phyloP scores from a whole-genome alignment of 768 basidiomycete genomes.

The Gyrodon lividus region DNA sequence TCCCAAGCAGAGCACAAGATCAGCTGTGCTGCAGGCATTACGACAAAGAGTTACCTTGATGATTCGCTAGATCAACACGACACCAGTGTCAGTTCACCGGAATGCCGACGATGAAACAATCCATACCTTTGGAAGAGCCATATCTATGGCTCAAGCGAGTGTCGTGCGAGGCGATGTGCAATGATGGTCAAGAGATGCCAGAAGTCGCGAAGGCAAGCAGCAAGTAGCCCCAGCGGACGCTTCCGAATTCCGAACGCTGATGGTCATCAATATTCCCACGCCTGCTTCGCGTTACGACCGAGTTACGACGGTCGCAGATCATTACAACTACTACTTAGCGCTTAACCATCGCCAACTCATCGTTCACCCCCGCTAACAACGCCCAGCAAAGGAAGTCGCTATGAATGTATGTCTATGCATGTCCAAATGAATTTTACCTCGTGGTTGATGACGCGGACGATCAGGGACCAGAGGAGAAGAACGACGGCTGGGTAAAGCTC shows the following conservation, averaged over 20 bases:
- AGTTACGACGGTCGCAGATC: too few relatives aligned
- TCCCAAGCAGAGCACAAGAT: conserved; percentile 12
- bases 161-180: conserved; percentile 15
- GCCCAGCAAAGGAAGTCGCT: conserved; percentile 13
- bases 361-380: conserved; percentile 9
- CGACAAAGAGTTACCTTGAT: conserved; percentile 42
- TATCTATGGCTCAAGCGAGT: conserved; percentile 18
- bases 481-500: conserved; percentile 70
- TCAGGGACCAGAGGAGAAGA: conserved; percentile 10
- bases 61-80: conserved; percentile 40
- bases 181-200: conserved; percentile 11
- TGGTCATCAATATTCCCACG: conserved; percentile 20
- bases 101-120: background rate
- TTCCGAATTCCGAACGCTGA: conserved; percentile 19
- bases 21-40: conserved; percentile 16
- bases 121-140: conserved; percentile 38
- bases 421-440: background rate
- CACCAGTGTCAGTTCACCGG: conserved; percentile 5
- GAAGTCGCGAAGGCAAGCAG: background rate
- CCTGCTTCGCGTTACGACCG: background rate
- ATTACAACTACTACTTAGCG: background rate
- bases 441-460: background rate
- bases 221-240: background rate
- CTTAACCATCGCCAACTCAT: background rate
- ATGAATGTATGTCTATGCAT: conserved; percentile 15